Conservation (phyloP, 1,139 yeast species). For the Blastobotrys niveus region DNA sequence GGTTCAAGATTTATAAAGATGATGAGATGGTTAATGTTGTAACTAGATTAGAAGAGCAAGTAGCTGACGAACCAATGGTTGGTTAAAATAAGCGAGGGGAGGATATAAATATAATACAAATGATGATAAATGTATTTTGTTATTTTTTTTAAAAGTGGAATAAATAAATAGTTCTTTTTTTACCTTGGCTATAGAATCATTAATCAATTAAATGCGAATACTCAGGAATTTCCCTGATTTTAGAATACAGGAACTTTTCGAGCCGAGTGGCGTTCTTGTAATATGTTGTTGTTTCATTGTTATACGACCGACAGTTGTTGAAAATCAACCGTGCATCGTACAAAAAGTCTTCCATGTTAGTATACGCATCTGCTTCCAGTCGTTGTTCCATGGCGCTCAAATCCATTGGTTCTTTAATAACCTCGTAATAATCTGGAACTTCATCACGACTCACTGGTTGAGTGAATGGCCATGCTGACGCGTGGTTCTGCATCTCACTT, state of each 20-base stretch:
- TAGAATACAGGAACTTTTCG: constrained; percentile 77
- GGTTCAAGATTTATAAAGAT: constrained; percentile 81
- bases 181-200: neutral
- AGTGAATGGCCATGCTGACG: constrained; percentile 98
- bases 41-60: constrained; percentile 66
- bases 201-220: constrained; percentile 49
- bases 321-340: constrained; percentile 83
- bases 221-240: constrained; percentile 79
- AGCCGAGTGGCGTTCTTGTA: constrained; percentile 72
- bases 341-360: constrained; percentile 82
- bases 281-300: constrained; percentile 31
- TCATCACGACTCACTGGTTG: constrained; percentile 90
- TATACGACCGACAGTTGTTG: constrained; percentile 58
- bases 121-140: neutral
- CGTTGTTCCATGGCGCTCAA: constrained; percentile 91
- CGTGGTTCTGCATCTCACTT: constrained; percentile 85
- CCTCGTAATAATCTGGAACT: constrained; percentile 93
- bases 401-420: constrained; percentile 99
- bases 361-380: constrained; percentile 86
- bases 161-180: neutral
- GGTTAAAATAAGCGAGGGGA: neutral
- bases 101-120: neutral
- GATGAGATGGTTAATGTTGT: constrained; percentile 81
- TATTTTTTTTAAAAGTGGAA: constrained; percentile 1
- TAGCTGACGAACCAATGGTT: constrained; percentile 41